Conservation (phyloP, 371 early-diverging fungal species). For the Mucor saturninus region DNA sequence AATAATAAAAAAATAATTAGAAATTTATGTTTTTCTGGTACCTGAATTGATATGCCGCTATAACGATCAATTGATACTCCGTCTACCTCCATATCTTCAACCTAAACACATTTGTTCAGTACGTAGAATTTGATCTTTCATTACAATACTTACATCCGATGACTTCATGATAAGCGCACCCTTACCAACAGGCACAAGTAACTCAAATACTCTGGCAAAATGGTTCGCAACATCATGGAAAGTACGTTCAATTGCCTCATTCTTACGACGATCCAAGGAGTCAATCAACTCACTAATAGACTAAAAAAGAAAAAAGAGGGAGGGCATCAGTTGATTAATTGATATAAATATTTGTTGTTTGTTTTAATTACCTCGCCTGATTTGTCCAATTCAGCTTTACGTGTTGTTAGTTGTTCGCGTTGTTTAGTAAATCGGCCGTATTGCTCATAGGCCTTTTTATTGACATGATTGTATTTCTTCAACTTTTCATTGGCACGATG, state of each 20-base stretch:
- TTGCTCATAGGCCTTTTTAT: slow-evolving; percentile 98
- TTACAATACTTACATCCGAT: slow-evolving; percentile 53
- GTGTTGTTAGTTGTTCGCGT: slow-evolving; percentile 76
- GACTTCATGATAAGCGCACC: slow-evolving; percentile 85
- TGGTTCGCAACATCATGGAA: slow-evolving; percentile 90
- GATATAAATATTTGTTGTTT: slow-evolving; percentile 1
- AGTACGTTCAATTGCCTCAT: slow-evolving; percentile 96
- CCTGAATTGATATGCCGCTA: slow-evolving; percentile 90
- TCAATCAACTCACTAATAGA: slow-evolving; percentile 88
- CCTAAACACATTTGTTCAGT: slow-evolving; percentile 3
- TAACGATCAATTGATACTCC: slow-evolving; percentile 74
- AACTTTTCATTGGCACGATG: slow-evolving; percentile 85
- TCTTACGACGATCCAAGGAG: slow-evolving; percentile 92
- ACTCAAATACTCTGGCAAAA: slow-evolving; percentile 89
- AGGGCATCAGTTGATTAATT: background rate
- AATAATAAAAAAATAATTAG: background rate
- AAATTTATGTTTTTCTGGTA: slow-evolving; percentile 25
- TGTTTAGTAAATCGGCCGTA: slow-evolving; percentile 92
- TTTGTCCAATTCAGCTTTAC: slow-evolving; percentile 88
- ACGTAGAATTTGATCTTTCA: background rate
- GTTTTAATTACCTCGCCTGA: slow-evolving; percentile 64
- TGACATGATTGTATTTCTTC: slow-evolving; percentile 91
- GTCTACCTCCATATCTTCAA: slow-evolving; percentile 56
- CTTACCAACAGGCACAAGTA: slow-evolving; percentile 89
- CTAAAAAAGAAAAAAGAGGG: slow-evolving; percentile 23